Percentiles rank a stretch among this genome's conserved stretches.
These are phyloP conservation scores for Primulina eburnea DNA, from an alignment of 257 asterid genomes.

Conservation along the genomic window DNA sequence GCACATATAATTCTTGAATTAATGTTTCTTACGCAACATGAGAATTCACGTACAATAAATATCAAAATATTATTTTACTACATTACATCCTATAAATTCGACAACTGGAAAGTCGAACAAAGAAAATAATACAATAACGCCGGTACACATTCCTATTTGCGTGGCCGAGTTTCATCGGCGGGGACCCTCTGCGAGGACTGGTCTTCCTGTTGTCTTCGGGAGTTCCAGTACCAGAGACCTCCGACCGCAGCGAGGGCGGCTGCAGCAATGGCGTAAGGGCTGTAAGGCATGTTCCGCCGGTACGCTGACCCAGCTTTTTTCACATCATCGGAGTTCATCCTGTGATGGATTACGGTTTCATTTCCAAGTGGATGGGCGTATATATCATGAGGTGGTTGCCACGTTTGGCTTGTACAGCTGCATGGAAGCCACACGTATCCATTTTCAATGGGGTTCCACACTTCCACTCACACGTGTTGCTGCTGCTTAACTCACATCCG, in stretches of 20 bases:
- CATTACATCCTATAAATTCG: background rate
- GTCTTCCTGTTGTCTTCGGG: slow-evolving; percentile 67
- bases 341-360: slow-evolving; percentile 35
- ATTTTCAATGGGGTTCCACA: background rate
- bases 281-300: slow-evolving; percentile 48
- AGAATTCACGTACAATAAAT: background rate
- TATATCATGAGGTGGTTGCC: background rate
- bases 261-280: slow-evolving; percentile 36
- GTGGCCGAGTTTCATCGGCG: slow-evolving; percentile 54
- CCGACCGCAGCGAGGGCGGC: slow-evolving; percentile 47
- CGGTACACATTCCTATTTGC: slow-evolving; percentile 29
- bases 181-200: slow-evolving; percentile 38
- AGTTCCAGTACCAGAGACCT: slow-evolving; percentile 56
- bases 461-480: background rate
- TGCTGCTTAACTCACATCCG: too few species aligned
- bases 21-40: background rate
- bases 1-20: too few species aligned
- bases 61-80: too few species aligned
- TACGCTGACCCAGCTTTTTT: slow-evolving; percentile 52
- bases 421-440: background rate
- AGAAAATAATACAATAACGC: background rate
- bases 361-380: background rate
- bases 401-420: slow-evolving; percentile 1
- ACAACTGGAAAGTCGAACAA: background rate
- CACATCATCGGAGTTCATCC: slow-evolving; percentile 74